Base-by-base conservation (phyloP, 2,329 filamentous ascomycete species). In the Monosporascus cannonballus region DNA sequence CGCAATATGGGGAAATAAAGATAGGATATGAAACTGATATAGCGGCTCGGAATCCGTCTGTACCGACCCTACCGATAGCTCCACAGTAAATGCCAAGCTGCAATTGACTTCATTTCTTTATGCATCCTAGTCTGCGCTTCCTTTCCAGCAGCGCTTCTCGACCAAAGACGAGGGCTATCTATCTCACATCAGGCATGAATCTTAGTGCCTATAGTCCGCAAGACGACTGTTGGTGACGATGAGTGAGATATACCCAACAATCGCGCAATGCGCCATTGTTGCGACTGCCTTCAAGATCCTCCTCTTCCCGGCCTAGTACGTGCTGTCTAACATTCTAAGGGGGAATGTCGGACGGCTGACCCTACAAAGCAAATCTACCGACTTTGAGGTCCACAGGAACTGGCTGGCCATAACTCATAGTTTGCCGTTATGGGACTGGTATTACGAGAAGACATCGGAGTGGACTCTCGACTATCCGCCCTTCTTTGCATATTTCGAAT, bases 401-500 rank as follows among this genome's bases (percentile, higher is more conserved):
- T 99, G 94, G 94, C 84, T 99, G 41, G 94, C 94, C 58, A 90
- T 97, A 62, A 97, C 94, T 4, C 80, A 96, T 72, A 96, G 89
- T 56, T 79, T 97, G 20, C 89, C 93, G 3, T 73, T 92, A 49
- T 84, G 88, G 70, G 79, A 95, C 61, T 99, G 94, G 94, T 99
- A 99, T 73, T 92, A 87, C 67, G 94, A 99, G 78, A 87, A 92
- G 74, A 96, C 92, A 2, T 99, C 94, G 54, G 90, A 97, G 90
- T 99, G 94, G 94, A 99, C 94, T 0, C 86, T 99, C 66, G 94
- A 99, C 74, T 99, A 99, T 69, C 94, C 94, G 34, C 94, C 94
- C 7, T 96, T 97, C 74, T 99, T 99, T 67, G 94, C 94, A 61
- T 92, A 89, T 69, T 96, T 97, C 73, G 94, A 99, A 78, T 97